Percentiles rank a stretch among this genome's conserved stretches.
Conservation (phyloP, 2,329 filamentous ascomycete species). For the Ophiostoma tasmaniense region DNA sequence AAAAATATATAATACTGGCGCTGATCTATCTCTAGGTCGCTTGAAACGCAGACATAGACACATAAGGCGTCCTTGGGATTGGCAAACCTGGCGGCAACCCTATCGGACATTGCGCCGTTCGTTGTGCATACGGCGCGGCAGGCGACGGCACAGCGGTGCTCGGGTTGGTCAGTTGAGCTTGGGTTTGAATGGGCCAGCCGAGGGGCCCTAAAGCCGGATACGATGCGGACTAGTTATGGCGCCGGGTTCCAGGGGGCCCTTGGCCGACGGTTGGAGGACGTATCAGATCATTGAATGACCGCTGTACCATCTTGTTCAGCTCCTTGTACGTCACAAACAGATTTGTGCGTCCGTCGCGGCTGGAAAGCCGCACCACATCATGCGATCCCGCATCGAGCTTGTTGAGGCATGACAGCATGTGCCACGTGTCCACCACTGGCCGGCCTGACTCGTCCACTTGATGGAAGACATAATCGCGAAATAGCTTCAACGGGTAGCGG, state of each 20-base stretch:
- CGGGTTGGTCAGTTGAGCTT: too few relatives aligned
- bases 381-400: slow-evolving; percentile 86
- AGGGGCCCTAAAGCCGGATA: background rate
- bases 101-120: too few relatives aligned
- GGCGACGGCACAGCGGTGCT: too few relatives aligned
- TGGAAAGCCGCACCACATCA: slow-evolving; percentile 77
- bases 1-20: background rate
- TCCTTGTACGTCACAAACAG: slow-evolving; percentile 89
- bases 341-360: slow-evolving; percentile 80
- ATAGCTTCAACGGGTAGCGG: slow-evolving; percentile 85
- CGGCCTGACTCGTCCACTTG: slow-evolving; percentile 80
- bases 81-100: background rate
- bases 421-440: slow-evolving; percentile 75
- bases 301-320: slow-evolving; percentile 57
- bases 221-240: slow-evolving; percentile 12
- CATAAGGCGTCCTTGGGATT: background rate
- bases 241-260: slow-evolving; percentile 6
- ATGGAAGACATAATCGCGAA: slow-evolving; percentile 95
- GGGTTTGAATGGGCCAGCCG: too few relatives aligned
- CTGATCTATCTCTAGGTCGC: background rate
- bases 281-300: slow-evolving; percentile 50
- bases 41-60: too few relatives aligned
- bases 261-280: slow-evolving; percentile 1
- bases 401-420: slow-evolving; percentile 79
- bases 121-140: too few relatives aligned